A percentile compares a stretch with the other conserved stretches of the same genome.
Conservation (phyloP, 805 yeast species). For the Teunomyces funiuensis region DNA sequence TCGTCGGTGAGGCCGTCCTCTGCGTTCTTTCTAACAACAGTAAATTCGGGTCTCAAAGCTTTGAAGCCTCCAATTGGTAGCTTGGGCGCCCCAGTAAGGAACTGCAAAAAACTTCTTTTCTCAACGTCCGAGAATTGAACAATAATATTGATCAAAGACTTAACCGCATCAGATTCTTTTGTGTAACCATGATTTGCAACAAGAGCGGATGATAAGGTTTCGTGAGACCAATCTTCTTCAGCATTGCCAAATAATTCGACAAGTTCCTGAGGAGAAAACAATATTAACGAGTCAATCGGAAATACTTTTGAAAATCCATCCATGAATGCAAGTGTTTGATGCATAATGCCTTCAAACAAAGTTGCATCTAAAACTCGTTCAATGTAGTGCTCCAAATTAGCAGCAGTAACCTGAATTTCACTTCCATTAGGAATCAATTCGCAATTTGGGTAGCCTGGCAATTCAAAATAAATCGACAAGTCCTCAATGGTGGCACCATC, state of each 20-base stretch:
- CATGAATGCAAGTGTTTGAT: conserved; percentile 67
- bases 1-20: conserved; percentile 71
- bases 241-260: conserved; percentile 70
- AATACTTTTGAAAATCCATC: conserved; percentile 82
- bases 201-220: conserved; percentile 57
- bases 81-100: conserved; percentile 90
- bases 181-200: conserved; percentile 91
- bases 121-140: conserved; percentile 51
- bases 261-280: conserved; percentile 76
- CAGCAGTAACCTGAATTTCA: conserved; percentile 44
- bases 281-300: conserved; percentile 68
- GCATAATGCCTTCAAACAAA: conserved; percentile 59
- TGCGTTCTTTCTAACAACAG: conserved; percentile 82
- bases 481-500: conserved; percentile 49
- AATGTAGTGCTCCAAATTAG: conserved; percentile 61
- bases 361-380: conserved; percentile 56
- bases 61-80: conserved; percentile 94
- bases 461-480: conserved; percentile 60
- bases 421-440: conserved; percentile 61
- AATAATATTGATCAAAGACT: conserved; percentile 61
- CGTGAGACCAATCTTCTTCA: conserved; percentile 83
- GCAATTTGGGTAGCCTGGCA: conserved; percentile 73
- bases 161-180: conserved; percentile 63
- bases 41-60: conserved; percentile 74
- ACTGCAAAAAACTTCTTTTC: conserved; percentile 75